Percentiles rank a stretch among this genome's conserved stretches.
phyloP scores from a whole-genome alignment of 257 asterid species.

The Henckelia pumila region DNA sequence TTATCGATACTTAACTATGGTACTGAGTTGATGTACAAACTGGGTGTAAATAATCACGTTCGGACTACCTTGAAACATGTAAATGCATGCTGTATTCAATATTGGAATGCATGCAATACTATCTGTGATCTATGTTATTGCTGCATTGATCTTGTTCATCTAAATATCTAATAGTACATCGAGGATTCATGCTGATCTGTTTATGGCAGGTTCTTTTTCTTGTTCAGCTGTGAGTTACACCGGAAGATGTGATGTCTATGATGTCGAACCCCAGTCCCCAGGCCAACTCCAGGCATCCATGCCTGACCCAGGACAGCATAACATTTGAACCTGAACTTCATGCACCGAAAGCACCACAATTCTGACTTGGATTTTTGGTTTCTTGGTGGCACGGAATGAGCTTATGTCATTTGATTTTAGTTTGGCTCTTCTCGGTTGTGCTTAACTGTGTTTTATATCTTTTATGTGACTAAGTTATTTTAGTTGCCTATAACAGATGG shows the following conservation, averaged over 20 bases:
- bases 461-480: not conserved
- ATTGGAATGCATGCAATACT: too few species aligned
- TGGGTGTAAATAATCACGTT: not conserved
- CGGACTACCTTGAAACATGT: not conserved
- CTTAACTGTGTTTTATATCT: not conserved
- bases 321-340: not conserved
- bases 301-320: too few species aligned
- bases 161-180: not conserved
- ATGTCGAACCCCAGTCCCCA: not conserved
- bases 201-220: slow-evolving; percentile 17
- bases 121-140: not conserved
- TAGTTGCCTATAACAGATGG: not conserved
- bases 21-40: not conserved
- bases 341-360: too few species aligned
- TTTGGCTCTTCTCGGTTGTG: not conserved
- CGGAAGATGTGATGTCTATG: too few species aligned
- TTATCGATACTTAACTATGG: not conserved
- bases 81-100: not conserved
- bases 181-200: not conserved
- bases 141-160: not conserved
- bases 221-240: not conserved
- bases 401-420: not conserved
- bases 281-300: not conserved
- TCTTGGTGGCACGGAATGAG: too few species aligned
- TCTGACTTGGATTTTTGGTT: too few species aligned